Percentiles rank a stretch among this genome's conserved stretches.
Conservation (phyloP, 805 yeast species). For the Metschnikowia continentalis region DNA sequence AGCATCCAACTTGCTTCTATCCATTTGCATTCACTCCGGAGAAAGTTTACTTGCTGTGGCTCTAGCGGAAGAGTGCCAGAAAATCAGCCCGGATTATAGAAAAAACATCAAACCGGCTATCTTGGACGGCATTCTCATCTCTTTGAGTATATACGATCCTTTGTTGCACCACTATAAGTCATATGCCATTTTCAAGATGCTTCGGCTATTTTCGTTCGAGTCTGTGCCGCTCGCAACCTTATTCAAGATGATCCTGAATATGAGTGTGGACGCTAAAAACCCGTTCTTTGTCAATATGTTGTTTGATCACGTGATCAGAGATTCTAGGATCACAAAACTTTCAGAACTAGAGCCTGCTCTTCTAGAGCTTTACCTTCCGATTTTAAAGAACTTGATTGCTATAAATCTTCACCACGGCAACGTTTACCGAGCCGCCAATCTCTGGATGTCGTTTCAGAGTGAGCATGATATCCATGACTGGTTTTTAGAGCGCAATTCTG, state of each 20-base stretch:
- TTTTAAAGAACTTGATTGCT: not conserved
- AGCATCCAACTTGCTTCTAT: constrained; percentile 2
- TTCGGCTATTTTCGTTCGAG: not conserved
- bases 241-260: constrained; percentile 8
- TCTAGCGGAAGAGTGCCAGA: not conserved
- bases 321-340: not conserved
- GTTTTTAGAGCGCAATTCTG: constrained; percentile 4
- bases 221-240: not conserved
- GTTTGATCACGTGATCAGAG: constrained; percentile 8
- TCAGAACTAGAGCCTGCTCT: not conserved
- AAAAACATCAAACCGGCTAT: constrained; percentile 2
- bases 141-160: constrained; percentile 9
- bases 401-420: constrained; percentile 15
- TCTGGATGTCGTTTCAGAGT: constrained; percentile 14
- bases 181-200: constrained; percentile 11
- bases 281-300: constrained; percentile 20
- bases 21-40: constrained; percentile 1
- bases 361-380: not conserved
- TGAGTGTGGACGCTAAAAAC: constrained; percentile 4
- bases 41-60: constrained; percentile 1
- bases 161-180: constrained; percentile 11
- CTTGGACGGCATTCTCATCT: constrained; percentile 7
- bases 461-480: not conserved
- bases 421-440: constrained; percentile 10
- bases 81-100: not conserved